Base-by-base conservation (phyloP, 1,284 basidiomycete genomes). In the Cryptococcus sp. region DNA sequence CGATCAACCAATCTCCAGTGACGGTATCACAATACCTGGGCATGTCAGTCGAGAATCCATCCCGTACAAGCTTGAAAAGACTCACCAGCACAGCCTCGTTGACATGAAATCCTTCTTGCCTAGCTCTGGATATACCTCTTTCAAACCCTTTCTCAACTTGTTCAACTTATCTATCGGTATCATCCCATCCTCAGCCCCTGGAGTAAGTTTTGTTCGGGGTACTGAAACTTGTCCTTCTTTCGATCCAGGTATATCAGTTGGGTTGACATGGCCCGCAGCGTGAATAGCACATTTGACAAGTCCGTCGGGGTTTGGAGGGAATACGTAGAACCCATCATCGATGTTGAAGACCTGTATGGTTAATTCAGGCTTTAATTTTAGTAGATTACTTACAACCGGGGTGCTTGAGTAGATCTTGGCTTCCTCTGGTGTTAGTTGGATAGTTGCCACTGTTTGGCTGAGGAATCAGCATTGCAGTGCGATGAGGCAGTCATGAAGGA, bases 371-470 rank as follows among this genome's bases (percentile, higher is more conserved):
- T 2, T 30, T n/a, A 13, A 13, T 2, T 33, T 33, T 32, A 23
- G 47, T 14, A 35, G 47, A 49, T 14, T 31, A 67, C 72, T 55
- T 45, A 89, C 79, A 4, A 94, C 86, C 2, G 90, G 90, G 50
- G 81, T 80, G 5, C 81, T 70, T 43, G 78, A 76, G 72, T 91
- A 91, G 2, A 64, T 58, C 11, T 80, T 77, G 0, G 81, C 83
- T 71, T 94, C 89, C 65, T 88, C 83, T 14, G 80, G 72, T 0
- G 81, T 83, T 14, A 96, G 81, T 63, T 89, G 84, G 41, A 96
- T 79, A 65, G 83, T 87, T 1, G 84, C 86, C 23, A 94, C 76
- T 58, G 82, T 84, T 76, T 96, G 92, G 3, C 90, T 71, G 51
- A 0, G 5, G 15, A n/a, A 41, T 41, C 10, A 41, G 10, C 38